phyloP scores from a whole-genome alignment of 1,139 yeast genomes.

The Candida pseudoviswanathii region DNA sequence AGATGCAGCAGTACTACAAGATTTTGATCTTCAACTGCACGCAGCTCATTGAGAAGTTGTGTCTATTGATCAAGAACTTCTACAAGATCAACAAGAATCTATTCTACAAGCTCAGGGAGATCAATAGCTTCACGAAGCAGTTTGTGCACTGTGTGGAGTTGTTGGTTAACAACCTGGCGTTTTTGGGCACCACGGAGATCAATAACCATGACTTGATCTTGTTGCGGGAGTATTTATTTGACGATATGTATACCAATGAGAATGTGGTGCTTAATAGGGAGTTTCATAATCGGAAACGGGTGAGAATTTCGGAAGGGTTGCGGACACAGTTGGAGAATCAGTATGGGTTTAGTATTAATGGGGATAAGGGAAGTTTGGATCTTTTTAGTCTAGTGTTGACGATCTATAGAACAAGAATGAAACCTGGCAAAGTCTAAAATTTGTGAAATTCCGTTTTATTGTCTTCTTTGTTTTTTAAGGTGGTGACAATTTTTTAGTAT shows the following conservation, averaged over 20 bases:
- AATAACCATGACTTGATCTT: neutral
- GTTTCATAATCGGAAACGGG: neutral
- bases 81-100: neutral
- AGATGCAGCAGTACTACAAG: neutral
- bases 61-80: neutral
- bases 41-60: neutral
- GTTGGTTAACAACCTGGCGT: neutral
- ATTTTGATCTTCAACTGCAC: neutral
- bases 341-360: neutral
- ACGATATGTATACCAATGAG: neutral
- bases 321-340: neutral
- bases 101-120: neutral
- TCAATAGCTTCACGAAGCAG: neutral
- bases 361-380: neutral
- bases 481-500: no score
- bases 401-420: neutral
- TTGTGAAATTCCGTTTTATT: no score
- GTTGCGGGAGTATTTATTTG: conserved; percentile 1
- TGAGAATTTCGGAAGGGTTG: neutral
- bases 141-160: neutral
- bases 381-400: neutral
- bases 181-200: neutral
- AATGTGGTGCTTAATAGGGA: neutral
- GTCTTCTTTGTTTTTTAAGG: no score
- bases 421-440: neutral